Conservation (phyloP, 2,329 filamentous ascomycete genomes). For the Raffaelea ambrosiae region DNA sequence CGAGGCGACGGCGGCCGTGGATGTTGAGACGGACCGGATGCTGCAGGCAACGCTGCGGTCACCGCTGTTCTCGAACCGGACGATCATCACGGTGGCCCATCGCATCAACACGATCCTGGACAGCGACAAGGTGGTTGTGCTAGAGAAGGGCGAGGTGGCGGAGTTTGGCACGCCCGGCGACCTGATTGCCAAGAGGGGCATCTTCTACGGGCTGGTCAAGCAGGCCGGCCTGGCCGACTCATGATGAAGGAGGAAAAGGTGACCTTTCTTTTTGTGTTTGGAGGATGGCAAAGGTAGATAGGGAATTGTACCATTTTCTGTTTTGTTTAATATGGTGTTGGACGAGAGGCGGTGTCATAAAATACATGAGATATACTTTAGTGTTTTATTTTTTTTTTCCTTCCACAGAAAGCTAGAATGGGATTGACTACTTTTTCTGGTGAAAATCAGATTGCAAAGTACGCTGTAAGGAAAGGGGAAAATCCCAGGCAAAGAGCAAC, state of each 20-base stretch:
- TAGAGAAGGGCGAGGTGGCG: slow-evolving; percentile 81
- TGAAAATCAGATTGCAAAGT: no score
- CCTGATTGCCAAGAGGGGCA: slow-evolving; percentile 64
- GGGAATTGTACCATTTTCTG: no score
- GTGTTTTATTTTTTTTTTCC: not conserved
- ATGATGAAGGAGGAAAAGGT: no score
- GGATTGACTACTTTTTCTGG: no score
- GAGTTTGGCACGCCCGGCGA: slow-evolving; percentile 86
- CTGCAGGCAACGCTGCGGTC: slow-evolving; percentile 56
- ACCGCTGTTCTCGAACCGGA: slow-evolving; percentile 73
- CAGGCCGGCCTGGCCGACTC: slow-evolving; percentile 66
- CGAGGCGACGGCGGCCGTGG: slow-evolving; percentile 79
- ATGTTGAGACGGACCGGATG: slow-evolving; percentile 60
- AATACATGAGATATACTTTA: no score
- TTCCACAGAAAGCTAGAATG: not conserved
- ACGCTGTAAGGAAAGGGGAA: no score
- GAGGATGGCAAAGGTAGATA: no score
- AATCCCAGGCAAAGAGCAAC: no score
- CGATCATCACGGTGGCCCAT: slow-evolving; percentile 97
- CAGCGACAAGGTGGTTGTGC: slow-evolving; percentile 82
- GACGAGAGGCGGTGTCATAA: no score
- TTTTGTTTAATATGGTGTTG: no score
- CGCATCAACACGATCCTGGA: slow-evolving; percentile 95
- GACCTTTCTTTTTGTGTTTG: no score
- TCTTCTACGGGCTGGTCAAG: slow-evolving; percentile 85